Conservation (phyloP, 2,329 filamentous ascomycete genomes). For the Microsporum audouinii region DNA sequence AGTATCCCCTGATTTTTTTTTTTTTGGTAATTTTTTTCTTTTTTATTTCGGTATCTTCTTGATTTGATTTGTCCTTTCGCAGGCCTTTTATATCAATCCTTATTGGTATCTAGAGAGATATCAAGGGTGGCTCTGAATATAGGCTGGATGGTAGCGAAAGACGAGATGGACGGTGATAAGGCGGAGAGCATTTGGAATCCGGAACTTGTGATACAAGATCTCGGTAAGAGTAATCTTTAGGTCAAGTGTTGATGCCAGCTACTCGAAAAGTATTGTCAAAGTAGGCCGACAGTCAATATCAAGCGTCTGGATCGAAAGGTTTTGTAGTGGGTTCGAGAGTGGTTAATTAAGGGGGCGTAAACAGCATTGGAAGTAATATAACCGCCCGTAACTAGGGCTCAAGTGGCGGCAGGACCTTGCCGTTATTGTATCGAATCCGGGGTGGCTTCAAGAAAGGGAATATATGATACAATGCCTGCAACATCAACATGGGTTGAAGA, state of each 20-base stretch:
- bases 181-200: neutral
- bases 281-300: neutral
- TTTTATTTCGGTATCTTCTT: neutral
- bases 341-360: neutral
- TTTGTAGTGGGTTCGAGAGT: neutral
- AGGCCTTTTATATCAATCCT: neutral
- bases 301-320: neutral
- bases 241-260: neutral
- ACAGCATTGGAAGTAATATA: neutral
- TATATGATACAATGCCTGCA: conserved; percentile 3
- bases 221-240: neutral
- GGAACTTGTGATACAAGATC: neutral
- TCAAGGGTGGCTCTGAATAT: neutral
- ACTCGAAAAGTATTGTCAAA: neutral
- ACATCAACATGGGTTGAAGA: neutral
- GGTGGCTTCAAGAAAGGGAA: neutral
- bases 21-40: neutral
- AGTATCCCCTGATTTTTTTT: neutral
- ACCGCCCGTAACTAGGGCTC: neutral
- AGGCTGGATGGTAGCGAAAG: neutral
- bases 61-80: neutral
- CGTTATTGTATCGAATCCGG: neutral
- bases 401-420: neutral
- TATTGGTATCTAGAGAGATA: neutral
- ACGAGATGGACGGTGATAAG: neutral